Base-by-base conservation (phyloP, 2,329 filamentous ascomycete genomes). In the Fusarium succisae region DNA sequence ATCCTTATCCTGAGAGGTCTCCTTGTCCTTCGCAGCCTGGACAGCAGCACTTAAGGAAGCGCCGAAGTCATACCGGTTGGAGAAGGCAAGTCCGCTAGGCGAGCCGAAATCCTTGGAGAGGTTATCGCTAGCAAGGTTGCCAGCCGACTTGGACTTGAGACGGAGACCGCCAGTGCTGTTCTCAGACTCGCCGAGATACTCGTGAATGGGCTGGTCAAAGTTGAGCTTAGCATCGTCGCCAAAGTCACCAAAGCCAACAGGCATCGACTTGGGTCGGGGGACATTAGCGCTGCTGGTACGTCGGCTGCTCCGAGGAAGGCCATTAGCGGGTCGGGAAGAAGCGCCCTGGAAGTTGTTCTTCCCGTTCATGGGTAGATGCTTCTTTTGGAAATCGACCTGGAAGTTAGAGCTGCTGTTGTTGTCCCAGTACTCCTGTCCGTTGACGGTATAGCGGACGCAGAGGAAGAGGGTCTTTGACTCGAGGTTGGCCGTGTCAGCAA, bases 61-160 rank as follows among this genome's bases (percentile, higher is more conserved):
- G 70, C 93, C 92, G 82, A 99, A 98, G 84, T 98, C 96, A 81
- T 99, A 99, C 61, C 96, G 93, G 82, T 95, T 95, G 53, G 94
- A 93, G 81, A 98, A 98, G 24, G 92, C 93, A 77, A 93, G 91
- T 32, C 91, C 90, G 73, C 89, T 91, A 2, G 89, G 88, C 5
- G 88, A 83, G 1, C 87, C 81, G 30, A 90, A 80, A 39, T 86
- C 81, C 78, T 86, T 82, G 77, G 88, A 79, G 26, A 91, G 79
- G 75, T 88, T 90, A 73, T 93, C 91, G 61, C 89, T 90, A 30
- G 92, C 88, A 62, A 93, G 82, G 75, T 89, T 91, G 51, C 87
- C 77, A 50, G 87, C 84, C 22, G 94, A 93, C 80, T 91, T 90
- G 66, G 90, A 88, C 86, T 94, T 95, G 65, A 96, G 87, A 73